phyloP scores from a whole-genome alignment of 2,329 filamentous ascomycete genomes.

The Calonectria montana region DNA sequence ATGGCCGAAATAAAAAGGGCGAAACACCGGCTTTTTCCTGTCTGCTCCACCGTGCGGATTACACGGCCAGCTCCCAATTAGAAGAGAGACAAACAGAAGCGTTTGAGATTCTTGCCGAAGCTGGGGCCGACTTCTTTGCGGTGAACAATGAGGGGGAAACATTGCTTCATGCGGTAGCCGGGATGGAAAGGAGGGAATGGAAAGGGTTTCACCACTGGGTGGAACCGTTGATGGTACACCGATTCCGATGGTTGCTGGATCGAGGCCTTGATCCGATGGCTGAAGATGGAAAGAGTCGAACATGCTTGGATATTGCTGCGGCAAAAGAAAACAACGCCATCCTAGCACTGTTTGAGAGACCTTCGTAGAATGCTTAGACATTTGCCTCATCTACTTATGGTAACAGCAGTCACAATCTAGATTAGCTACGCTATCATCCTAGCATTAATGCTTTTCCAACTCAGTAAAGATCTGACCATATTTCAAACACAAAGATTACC shows the following conservation, averaged over 20 bases:
- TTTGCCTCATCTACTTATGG: too few relatives aligned
- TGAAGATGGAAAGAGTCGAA: not conserved
- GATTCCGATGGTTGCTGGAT: not conserved
- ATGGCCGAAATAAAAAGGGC: not conserved
- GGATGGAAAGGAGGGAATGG: not conserved
- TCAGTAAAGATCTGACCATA: too few relatives aligned
- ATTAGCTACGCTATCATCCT: too few relatives aligned
- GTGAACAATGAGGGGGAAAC: not conserved
- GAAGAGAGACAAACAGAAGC: not conserved
- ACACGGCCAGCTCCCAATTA: rapidly evolving
- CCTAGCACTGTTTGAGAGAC: not conserved
- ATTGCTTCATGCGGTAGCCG: not conserved
- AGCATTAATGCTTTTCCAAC: too few relatives aligned
- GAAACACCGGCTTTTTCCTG: not conserved
- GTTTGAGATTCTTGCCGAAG: not conserved
- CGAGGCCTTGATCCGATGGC: not conserved
- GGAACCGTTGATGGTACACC: not conserved
- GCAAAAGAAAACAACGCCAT: not conserved
- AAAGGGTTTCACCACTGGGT: not conserved
- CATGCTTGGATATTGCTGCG: not conserved
- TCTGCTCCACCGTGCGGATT: not conserved
- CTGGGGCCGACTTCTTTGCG: not conserved
- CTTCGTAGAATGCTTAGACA: not conserved
- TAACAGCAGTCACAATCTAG: not conserved
- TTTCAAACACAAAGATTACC: too few relatives aligned